Evolutionary conservation across 2,329 filamentous ascomycete species (phyloP).

Genomic region (Cercospora sp.): DNA sequence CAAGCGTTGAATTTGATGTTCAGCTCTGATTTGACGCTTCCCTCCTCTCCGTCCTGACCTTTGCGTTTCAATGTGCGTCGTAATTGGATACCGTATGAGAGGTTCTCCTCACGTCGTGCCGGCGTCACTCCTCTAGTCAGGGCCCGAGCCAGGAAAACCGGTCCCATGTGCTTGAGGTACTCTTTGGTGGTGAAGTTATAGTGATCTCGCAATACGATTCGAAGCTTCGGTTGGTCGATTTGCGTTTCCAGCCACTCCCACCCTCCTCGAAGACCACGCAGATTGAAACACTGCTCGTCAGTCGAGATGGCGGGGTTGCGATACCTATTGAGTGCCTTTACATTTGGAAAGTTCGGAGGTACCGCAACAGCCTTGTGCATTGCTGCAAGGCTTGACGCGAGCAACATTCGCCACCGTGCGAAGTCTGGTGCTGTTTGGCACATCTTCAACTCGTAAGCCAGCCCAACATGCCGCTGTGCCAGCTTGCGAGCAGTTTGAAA

Average conservation of each 20-base stretch:
- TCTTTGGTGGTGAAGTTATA: conserved; percentile 44
- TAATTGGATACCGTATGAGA: conserved; percentile 37
- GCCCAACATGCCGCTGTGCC: conserved; percentile 37
- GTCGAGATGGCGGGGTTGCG: conserved; percentile 41
- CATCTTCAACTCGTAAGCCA: conserved; percentile 38
- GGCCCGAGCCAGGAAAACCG: conserved; percentile 40
- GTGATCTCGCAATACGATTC: conserved; percentile 37
- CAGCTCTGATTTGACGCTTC: conserved; percentile 20
- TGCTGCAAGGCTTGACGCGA: neutral
- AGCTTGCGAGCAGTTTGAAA: conserved; percentile 35
- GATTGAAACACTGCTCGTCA: conserved; percentile 35
- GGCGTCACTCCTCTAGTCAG: conserved; percentile 20
- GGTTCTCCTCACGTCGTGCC: conserved; percentile 27
- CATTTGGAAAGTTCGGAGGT: conserved; percentile 33
- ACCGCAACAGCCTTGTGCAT: conserved; percentile 6
- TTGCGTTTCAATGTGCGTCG: conserved; percentile 35
- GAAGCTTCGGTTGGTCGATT: conserved; percentile 41
- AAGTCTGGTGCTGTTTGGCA: conserved; percentile 30
- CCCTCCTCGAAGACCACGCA: conserved; percentile 35
- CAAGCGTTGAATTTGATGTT: conserved; percentile 44
- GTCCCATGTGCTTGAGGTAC: conserved; percentile 44
- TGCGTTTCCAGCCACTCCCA: conserved; percentile 34
- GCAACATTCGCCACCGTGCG: conserved; percentile 24
- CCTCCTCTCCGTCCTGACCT: conserved; percentile 27
- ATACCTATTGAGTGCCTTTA: conserved; percentile 42